A percentile compares a stretch with the other conserved stretches of the same genome.
phyloP scores from a whole-genome alignment of 75 land plant genomes.

The Pinus taeda region DNA sequence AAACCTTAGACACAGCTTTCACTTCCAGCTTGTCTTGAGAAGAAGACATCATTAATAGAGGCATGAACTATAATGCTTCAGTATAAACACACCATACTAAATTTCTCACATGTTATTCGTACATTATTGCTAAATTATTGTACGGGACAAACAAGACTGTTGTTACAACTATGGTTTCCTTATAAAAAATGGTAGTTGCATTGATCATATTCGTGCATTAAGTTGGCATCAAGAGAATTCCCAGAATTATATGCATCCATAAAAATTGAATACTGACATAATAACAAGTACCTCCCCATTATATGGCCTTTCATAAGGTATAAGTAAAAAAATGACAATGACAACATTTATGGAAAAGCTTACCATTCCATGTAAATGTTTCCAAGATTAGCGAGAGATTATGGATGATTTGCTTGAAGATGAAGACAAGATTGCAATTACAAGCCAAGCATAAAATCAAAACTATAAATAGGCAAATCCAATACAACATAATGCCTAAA shows the following conservation, averaged over 20 bases:
- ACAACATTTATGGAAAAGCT: neutral
- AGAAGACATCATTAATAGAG: neutral
- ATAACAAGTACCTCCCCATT: no score
- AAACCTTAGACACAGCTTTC: constrained; percentile 13
- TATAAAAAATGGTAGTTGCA: constrained; percentile 85
- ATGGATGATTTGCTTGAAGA: constrained; percentile 88
- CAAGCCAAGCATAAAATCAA: neutral
- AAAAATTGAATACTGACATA: no score
- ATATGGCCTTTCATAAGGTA: no score
- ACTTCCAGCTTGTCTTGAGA: constrained; percentile 11
- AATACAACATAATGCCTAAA: no score
- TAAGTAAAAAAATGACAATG: neutral
- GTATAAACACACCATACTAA: neutral
- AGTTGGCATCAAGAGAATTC: neutral
- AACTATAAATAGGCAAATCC: no score
- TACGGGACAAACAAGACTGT: constrained; percentile 95
- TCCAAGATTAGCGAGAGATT: constrained; percentile 97
- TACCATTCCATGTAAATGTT: constrained; percentile 99
- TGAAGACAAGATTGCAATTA: constrained; percentile 74
- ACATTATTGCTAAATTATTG: constrained; percentile 93
- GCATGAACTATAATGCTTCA: neutral
- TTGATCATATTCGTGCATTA: constrained; percentile 78
- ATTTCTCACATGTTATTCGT: constrained; percentile 92
- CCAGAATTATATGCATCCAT: no score
- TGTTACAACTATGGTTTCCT: constrained; percentile 86